Conservation (phyloP, 768 basidiomycete species). For the Chlorophyllum brunneum region DNA sequence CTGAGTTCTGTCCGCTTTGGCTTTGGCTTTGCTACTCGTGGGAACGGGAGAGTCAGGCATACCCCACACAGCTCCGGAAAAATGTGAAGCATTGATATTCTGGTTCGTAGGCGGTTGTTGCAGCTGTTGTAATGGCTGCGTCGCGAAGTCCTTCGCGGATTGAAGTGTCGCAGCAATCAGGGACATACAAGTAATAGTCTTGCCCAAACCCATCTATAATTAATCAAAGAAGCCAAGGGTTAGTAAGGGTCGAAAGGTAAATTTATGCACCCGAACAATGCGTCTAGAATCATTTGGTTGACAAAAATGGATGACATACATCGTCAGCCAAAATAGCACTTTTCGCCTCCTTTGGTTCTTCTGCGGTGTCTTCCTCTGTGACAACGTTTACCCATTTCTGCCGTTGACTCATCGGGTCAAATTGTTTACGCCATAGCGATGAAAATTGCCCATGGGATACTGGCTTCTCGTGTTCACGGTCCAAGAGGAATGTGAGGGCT, state of each 20-base stretch:
- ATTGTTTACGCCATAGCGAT: constrained; percentile 66
- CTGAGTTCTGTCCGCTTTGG: constrained; percentile 60
- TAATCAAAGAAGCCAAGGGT: constrained; percentile 10
- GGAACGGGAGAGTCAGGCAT: constrained; percentile 56
- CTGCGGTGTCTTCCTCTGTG: constrained; percentile 70
- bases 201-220: constrained; percentile 92
- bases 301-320: constrained; percentile 45
- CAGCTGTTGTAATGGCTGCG: constrained; percentile 44
- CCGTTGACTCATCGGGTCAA: constrained; percentile 42
- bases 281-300: not conserved
- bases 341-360: constrained; percentile 69
- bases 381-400: constrained; percentile 77
- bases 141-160: constrained; percentile 64
- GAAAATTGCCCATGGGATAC: constrained; percentile 58
- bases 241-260: constrained; percentile 5
- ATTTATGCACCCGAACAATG: no score
- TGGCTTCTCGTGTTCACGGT: constrained; percentile 71
- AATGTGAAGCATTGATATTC: constrained; percentile 49
- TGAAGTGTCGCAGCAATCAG: constrained; percentile 83
- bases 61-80: constrained; percentile 78
- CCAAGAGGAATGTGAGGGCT: constrained; percentile 91
- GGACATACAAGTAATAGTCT: constrained; percentile 94
- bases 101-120: constrained; percentile 33
- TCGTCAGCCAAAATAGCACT: constrained; percentile 96
- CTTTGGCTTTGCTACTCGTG: constrained; percentile 37